Conservation (phyloP, 225 moss, liverwort and hornwort species). For the Polytrichum formosum region DNA sequence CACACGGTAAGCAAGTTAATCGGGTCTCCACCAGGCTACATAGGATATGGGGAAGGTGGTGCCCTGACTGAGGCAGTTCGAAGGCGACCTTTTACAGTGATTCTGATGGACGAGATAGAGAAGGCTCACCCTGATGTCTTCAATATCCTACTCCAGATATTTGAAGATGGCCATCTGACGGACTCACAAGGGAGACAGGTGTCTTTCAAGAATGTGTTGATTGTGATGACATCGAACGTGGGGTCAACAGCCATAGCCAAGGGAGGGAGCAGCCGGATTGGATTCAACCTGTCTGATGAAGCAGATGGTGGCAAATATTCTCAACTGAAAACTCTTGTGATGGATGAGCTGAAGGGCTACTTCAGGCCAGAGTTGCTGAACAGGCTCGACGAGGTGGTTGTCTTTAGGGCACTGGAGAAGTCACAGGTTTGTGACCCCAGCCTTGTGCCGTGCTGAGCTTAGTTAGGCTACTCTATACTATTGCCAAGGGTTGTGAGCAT, state of each 20-base stretch:
- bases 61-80: constrained; percentile 91
- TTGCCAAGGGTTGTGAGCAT: too few relatives aligned
- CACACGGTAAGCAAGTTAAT: constrained; percentile 94
- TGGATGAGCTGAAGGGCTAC: constrained; percentile 90
- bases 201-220: constrained; percentile 86
- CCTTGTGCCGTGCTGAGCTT: too few relatives aligned
- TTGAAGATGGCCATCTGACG: constrained; percentile 88
- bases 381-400: constrained; percentile 92
- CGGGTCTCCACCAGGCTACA: constrained; percentile 93
- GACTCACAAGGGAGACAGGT: constrained; percentile 92
- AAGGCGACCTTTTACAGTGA: constrained; percentile 80
- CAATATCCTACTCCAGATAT: constrained; percentile 88
- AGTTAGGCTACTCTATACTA: too few relatives aligned
- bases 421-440: constrained; percentile 60
- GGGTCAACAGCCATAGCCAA: constrained; percentile 85
- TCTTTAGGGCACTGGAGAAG: constrained; percentile 85
- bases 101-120: constrained; percentile 95
- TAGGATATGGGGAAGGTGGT: constrained; percentile 95
- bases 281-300: constrained; percentile 79
- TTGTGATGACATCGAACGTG: constrained; percentile 92
- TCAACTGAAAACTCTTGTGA: constrained; percentile 79
- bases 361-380: constrained; percentile 93
- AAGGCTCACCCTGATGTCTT: constrained; percentile 97
- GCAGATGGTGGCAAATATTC: constrained; percentile 85
- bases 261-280: constrained; percentile 86